Percentiles rank a stretch among this genome's conserved stretches.
These are phyloP conservation scores for Aspergillus sp. DNA, from an alignment of 2,329 filamentous ascomycete species.

Conservation along the genomic window DNA sequence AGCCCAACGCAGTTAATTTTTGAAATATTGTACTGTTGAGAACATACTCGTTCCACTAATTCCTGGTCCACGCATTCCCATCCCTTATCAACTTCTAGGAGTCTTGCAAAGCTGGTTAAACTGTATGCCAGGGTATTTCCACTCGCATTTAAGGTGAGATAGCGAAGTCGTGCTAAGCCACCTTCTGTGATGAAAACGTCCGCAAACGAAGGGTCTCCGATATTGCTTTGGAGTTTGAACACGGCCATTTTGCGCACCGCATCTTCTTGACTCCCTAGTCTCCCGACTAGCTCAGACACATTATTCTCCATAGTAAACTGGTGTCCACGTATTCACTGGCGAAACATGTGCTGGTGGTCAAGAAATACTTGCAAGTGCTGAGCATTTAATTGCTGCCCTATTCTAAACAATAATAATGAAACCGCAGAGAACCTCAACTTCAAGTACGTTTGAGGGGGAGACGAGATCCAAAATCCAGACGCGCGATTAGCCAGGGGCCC, in stretches of 20 bases:
- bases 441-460: not conserved
- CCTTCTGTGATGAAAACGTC: conserved; percentile 93
- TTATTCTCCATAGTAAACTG: conserved; percentile 51
- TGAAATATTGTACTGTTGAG: not conserved
- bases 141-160: conserved; percentile 77
- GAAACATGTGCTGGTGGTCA: not conserved
- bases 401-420: not conserved
- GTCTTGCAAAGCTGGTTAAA: conserved; percentile 78
- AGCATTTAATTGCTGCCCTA: not conserved
- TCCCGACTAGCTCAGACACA: conserved; percentile 58
- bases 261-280: conserved; percentile 69
- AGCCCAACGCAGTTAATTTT: not conserved
- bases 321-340: not conserved
- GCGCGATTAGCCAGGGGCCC: not conserved
- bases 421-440: not conserved
- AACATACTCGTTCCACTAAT: conserved; percentile 59
- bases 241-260: conserved; percentile 97
- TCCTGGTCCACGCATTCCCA: conserved; percentile 70
- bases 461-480: not conserved
- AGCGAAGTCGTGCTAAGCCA: conserved; percentile 76
- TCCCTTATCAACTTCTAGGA: conserved; percentile 95
- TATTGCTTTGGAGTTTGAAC: conserved; percentile 93
- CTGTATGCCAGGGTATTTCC: conserved; percentile 97
- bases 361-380: not conserved
- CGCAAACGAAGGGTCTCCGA: conserved; percentile 94